Evolutionary conservation across 352 stramenopile genomes (phyloP).

Genomic region (Pythium grandisporangium): DNA sequence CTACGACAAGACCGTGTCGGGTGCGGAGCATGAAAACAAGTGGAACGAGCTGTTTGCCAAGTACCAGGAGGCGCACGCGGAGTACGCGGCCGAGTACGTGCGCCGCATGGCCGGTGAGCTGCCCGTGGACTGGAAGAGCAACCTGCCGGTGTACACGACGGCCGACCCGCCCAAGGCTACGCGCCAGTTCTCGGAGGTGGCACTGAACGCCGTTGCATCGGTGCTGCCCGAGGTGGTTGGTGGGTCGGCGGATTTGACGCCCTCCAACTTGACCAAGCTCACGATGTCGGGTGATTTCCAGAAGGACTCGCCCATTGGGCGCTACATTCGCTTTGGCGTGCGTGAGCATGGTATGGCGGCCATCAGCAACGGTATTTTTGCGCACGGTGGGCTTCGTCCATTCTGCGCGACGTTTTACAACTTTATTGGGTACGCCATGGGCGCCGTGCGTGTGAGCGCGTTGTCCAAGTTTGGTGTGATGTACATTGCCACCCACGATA

Average conservation of each 20-base stretch:
- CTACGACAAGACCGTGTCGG: slow-evolving; percentile 80
- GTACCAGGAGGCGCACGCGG: slow-evolving; percentile 89
- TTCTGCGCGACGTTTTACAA: slow-evolving; percentile 99
- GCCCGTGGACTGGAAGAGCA: slow-evolving; percentile 86
- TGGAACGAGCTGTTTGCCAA: slow-evolving; percentile 90
- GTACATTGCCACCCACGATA: slow-evolving; percentile 99
- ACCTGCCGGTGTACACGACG: slow-evolving; percentile 88
- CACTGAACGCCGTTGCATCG: slow-evolving; percentile 91
- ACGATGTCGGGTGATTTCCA: slow-evolving; percentile 97
- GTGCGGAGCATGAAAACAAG: slow-evolving; percentile 64
- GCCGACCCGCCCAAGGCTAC: slow-evolving; percentile 89
- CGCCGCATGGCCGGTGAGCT: slow-evolving; percentile 91
- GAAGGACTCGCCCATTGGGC: slow-evolving; percentile 91
- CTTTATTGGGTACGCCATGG: slow-evolving; percentile 98
- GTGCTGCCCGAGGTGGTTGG: slow-evolving; percentile 95
- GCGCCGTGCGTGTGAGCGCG: slow-evolving; percentile 91
- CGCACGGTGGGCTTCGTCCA: slow-evolving; percentile 94
- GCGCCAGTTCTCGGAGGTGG: slow-evolving; percentile 92
- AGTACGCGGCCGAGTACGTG: slow-evolving; percentile 91
- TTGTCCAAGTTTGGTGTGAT: slow-evolving; percentile 95
- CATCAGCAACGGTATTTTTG: slow-evolving; percentile 98
- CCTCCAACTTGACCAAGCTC: slow-evolving; percentile 95
- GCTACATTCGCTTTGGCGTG: slow-evolving; percentile 98
- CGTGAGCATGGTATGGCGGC: slow-evolving; percentile 98
- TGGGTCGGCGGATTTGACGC: slow-evolving; percentile 97